Conservation (phyloP, 2,329 filamentous ascomycete species). For the Mycogone perniciosa region DNA sequence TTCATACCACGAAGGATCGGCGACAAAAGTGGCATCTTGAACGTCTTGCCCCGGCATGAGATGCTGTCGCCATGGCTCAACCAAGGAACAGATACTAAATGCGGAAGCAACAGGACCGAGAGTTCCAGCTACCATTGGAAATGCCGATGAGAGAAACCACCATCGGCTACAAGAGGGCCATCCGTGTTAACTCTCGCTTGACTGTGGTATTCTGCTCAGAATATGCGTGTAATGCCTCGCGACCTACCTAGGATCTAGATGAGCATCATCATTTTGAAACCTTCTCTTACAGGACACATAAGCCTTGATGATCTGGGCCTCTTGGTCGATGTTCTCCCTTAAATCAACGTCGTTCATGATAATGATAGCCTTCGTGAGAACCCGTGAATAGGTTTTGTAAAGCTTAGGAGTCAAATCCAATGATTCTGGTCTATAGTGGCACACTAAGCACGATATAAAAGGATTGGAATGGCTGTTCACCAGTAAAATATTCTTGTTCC, state of each 20-base stretch:
- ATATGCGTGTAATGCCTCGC: not conserved
- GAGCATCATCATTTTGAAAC: not conserved
- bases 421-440: not conserved
- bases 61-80: conserved; percentile 51
- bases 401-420: not conserved
- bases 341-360: not conserved
- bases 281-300: not conserved
- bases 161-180: conserved; percentile 27
- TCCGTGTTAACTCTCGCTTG: not conserved
- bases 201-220: not conserved
- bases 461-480: too few species aligned
- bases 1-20: conserved; percentile 5
- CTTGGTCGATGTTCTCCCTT: not conserved
- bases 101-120: conserved; percentile 82
- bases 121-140: conserved; percentile 76
- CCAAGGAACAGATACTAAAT: conserved; percentile 78
- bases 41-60: not conserved
- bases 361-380: too few species aligned
- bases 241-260: not conserved
- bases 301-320: not conserved
- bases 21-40: not conserved
- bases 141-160: conserved; percentile 59
- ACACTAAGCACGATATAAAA: too few species aligned
- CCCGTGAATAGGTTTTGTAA: too few species aligned
- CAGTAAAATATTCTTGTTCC: too few species aligned